Percentiles rank a stretch among this genome's conserved stretches.
Conservation (phyloP, 257 asterid species). For the Ocimum tenuiflorum region DNA sequence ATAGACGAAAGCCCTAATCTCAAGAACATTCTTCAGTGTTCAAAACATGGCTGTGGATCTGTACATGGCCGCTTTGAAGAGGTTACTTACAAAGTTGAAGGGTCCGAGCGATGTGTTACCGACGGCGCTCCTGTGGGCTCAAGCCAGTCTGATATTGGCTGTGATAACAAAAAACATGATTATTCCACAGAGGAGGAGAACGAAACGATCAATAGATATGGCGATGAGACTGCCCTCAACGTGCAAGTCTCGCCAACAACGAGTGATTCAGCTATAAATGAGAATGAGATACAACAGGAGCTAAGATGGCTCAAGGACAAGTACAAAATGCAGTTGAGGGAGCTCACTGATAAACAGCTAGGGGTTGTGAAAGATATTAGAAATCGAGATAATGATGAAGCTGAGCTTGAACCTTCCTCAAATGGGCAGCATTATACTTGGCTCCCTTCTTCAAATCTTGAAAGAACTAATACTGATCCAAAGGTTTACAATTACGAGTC, state of each 20-base stretch:
- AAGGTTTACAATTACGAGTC: constrained; percentile 30
- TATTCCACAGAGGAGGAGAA: constrained; percentile 15
- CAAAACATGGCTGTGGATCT: constrained; percentile 48
- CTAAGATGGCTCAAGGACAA: constrained; percentile 66
- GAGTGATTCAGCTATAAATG: constrained; percentile 26
- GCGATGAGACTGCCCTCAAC: neutral
- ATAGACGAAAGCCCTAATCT: constrained; percentile 29
- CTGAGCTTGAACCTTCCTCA: too few species aligned
- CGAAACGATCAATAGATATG: neutral
- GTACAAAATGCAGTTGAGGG: constrained; percentile 50
- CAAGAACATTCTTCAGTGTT: constrained; percentile 30
- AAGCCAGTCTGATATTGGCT: constrained; percentile 21
- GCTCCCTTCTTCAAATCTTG: constrained; percentile 16
- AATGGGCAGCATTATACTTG: too few species aligned
- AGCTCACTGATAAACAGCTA: constrained; percentile 34
- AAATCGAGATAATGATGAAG: too few species aligned
- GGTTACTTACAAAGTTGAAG: constrained; percentile 58
- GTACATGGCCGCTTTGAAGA: constrained; percentile 89
- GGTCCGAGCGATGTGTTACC: constrained; percentile 37
- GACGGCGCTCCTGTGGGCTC: constrained; percentile 33
- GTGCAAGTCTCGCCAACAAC: constrained; percentile 8
- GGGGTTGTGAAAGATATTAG: neutral
- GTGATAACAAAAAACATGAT: constrained; percentile 5
- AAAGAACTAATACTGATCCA: constrained; percentile 18
- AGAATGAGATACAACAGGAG: constrained; percentile 45